Evolutionary conservation across 2,329 filamentous ascomycete species (phyloP), one percentile per base, ranked within the genome.

Genomic region (Fusarium abutilonis): DNA sequence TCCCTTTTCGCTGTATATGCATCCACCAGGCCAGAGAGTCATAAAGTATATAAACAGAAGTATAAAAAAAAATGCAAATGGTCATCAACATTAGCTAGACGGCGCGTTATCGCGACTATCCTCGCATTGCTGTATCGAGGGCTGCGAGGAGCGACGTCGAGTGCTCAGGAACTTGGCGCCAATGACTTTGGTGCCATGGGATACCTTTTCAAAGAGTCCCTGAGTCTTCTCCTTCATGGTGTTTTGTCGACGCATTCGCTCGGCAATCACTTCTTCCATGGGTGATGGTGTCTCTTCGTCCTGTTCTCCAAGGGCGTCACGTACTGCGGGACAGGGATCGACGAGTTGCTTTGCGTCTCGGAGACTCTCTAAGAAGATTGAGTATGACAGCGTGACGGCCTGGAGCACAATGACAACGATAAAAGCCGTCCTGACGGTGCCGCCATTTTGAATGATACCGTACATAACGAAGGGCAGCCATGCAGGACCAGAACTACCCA

Each of bases 401-500:
- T 84, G 76, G 23, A 86, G 72, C 4, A 75, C 79, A 4, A 89
- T 76, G 2, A 91, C 85, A 4, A 93, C 80, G 29, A 86, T 76
- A 72, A 90, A 90, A 0, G 88, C 86, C 31, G 83, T 82, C 11
- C 86, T 86, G 10, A 90, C 87, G 42, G 81, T 80, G 14, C 86
- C 83, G n/a, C 83, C 83, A 32, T 76, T 70, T 51, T 84, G 80
- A 19, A 89, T 80, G 36, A 91, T 88, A 42, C 80, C 88, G 56
- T 90, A 92, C 58, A 92, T 82, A 49, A 93, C 82, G 31, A 91
- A 91, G 0, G 91, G 90, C 70, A 92, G 90, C 52, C 89, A 86
- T 1, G 87, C 89, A 10, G 91, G 89, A 2, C 91, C 90, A 1
- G 85, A 87, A 1, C 87, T 89, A 45, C 88, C 90, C 73, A 89